Conservation (phyloP, 2,329 filamentous ascomycete species). For the Ophiostoma ips region DNA sequence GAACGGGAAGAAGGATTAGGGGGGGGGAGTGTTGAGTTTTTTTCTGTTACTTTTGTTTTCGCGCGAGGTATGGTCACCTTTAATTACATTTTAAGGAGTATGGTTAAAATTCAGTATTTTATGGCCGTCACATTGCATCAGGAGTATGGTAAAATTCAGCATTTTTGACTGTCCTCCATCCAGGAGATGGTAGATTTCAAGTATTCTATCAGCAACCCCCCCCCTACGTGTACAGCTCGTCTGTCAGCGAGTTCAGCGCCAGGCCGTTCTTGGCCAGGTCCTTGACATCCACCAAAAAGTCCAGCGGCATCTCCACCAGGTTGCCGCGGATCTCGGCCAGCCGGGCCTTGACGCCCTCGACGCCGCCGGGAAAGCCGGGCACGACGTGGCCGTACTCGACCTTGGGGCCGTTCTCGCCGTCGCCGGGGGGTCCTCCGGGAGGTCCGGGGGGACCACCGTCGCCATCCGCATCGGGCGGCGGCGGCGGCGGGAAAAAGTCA, state of each 20-base stretch:
- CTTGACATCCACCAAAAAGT: conserved; percentile 67
- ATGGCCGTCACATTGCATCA: background rate
- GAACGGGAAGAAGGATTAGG: conserved; percentile 37
- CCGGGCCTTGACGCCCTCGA: conserved; percentile 54
- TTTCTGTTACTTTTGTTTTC: background rate
- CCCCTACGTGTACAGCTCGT: conserved; percentile 54
- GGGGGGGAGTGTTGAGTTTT: background rate
- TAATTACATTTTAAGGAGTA: background rate
- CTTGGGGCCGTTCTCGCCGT: conserved; percentile 24
- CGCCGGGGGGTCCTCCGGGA: conserved; percentile 22
- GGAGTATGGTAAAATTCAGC: too few relatives aligned
- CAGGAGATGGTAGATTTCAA: too few relatives aligned
- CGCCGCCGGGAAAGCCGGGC: conserved; percentile 59
- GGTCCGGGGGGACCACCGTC: background rate
- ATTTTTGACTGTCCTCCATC: too few relatives aligned
- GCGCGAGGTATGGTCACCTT: background rate
- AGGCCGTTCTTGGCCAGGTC: conserved; percentile 78
- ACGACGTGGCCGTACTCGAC: conserved; percentile 84
- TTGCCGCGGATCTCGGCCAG: conserved; percentile 53
- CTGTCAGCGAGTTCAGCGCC: conserved; percentile 55
- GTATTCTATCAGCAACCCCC: background rate
- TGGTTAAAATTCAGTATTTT: background rate
- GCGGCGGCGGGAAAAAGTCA: background rate
- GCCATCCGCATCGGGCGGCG: too few relatives aligned
- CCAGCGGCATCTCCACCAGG: conserved; percentile 78